Evolutionary conservation across 2,329 filamentous ascomycete genomes (phyloP).

Genomic region (Parascedosporium putredinis): DNA sequence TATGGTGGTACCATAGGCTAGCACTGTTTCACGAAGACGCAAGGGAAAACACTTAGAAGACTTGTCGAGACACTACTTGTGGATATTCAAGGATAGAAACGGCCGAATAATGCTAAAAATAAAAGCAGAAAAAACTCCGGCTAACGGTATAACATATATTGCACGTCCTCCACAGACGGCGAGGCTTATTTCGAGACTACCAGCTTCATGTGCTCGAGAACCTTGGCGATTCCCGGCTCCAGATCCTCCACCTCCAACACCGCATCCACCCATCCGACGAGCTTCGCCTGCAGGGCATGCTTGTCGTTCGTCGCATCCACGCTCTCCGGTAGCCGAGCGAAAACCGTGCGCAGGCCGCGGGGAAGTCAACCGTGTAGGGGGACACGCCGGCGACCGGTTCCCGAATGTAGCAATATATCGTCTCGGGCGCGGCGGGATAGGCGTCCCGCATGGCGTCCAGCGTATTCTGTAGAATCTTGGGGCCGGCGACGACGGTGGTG

Average conservation of each 20-base stretch:
- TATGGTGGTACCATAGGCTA: too few relatives aligned
- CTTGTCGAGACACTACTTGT: too few relatives aligned
- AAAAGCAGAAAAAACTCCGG: too few relatives aligned
- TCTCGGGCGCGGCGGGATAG: slow-evolving; percentile 50
- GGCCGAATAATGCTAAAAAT: too few relatives aligned
- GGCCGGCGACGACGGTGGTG: slow-evolving; percentile 45
- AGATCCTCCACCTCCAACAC: slow-evolving; percentile 38
- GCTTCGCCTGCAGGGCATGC: slow-evolving; percentile 35
- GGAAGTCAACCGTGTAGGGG: slow-evolving; percentile 58
- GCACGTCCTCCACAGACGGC: slow-evolving; percentile 2
- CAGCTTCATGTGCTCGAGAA: slow-evolving; percentile 41
- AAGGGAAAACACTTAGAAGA: too few relatives aligned
- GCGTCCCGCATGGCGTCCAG: slow-evolving; percentile 50
- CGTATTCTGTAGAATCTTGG: slow-evolving; percentile 63
- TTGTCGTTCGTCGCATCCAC: slow-evolving; percentile 35
- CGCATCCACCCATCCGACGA: slow-evolving; percentile 42
- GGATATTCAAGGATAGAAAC: too few relatives aligned
- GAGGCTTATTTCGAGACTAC: slow-evolving; percentile 17
- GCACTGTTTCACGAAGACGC: too few relatives aligned
- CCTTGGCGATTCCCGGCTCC: slow-evolving; percentile 44
- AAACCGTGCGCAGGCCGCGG: slow-evolving; percentile 56
- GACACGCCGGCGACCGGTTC: slow-evolving; percentile 59
- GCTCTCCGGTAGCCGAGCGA: slow-evolving; percentile 49
- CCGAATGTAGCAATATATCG: slow-evolving; percentile 61
- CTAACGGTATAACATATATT: background rate